Evolutionary conservation across 148 eudicot genomes (phyloP).

Genomic region (Linanthus parryae): DNA sequence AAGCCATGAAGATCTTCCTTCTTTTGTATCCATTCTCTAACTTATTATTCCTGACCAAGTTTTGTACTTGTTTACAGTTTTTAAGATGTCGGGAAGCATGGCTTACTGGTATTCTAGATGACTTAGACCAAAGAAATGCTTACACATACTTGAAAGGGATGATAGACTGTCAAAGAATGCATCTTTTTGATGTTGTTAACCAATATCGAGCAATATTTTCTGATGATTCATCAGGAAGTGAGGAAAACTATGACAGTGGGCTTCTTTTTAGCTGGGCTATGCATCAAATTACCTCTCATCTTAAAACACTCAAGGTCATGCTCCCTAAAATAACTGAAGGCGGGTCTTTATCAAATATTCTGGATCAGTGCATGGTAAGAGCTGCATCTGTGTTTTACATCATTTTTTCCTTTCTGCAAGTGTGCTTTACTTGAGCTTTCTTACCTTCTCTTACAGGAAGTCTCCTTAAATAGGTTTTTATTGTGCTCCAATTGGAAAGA

Average conservation of each 20-base stretch:
- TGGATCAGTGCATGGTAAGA: constrained; percentile 98
- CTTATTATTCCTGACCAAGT: constrained; percentile 6
- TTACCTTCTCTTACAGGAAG: not conserved
- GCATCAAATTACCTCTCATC: constrained; percentile 88
- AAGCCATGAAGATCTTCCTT: too few relatives aligned
- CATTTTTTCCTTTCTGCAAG: not conserved
- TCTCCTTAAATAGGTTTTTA: too few relatives aligned
- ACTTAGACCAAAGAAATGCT: constrained; percentile 90
- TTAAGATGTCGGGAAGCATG: constrained; percentile 95
- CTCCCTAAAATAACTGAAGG: constrained; percentile 97
- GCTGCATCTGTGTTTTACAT: too few relatives aligned
- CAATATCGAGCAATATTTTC: constrained; percentile 96
- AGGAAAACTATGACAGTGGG: constrained; percentile 95
- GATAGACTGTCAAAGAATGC: constrained; percentile 75
- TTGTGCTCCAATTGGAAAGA: too few relatives aligned
- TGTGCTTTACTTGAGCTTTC: not conserved
- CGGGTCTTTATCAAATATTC: constrained; percentile 85
- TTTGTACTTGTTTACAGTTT: constrained; percentile 44
- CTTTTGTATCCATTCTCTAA: not conserved
- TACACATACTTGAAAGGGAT: constrained; percentile 90
- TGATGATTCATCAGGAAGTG: constrained; percentile 97
- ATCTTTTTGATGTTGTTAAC: constrained; percentile 97
- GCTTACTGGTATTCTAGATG: constrained; percentile 93
- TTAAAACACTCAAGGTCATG: constrained; percentile 73
- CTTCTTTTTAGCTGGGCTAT: constrained; percentile 98